These are phyloP conservation scores for Bremia lactucae DNA, from an alignment of 352 stramenopile species.

Conservation along the genomic window DNA sequence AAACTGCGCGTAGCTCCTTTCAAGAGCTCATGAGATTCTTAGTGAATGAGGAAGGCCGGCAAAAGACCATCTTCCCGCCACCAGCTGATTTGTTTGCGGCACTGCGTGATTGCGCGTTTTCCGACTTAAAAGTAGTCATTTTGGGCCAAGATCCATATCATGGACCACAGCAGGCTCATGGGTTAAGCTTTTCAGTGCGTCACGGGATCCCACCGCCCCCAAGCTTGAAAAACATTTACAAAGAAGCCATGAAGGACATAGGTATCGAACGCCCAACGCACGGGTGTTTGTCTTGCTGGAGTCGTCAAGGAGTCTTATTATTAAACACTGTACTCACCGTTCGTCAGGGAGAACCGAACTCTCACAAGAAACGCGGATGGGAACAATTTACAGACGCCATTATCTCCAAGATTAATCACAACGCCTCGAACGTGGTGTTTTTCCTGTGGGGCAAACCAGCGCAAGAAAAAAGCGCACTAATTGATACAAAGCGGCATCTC, in stretches of 20 bases:
- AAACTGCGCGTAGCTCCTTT: constrained; percentile 42
- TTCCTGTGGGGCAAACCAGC: constrained; percentile 97
- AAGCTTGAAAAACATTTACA: constrained; percentile 97
- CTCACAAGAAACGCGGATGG: constrained; percentile 94
- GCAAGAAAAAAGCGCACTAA: constrained; percentile 66
- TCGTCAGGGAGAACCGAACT: constrained; percentile 84
- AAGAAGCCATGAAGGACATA: constrained; percentile 86
- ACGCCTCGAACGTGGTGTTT: constrained; percentile 90
- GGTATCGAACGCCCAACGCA: constrained; percentile 66
- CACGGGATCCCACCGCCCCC: constrained; percentile 85
- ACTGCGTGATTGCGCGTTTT: constrained; percentile 83
- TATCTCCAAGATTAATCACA: constrained; percentile 73
- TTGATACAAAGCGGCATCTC: constrained; percentile 72
- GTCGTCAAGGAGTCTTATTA: constrained; percentile 93
- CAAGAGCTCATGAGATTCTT: constrained; percentile 36
- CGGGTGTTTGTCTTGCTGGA: constrained; percentile 90
- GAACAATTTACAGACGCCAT: constrained; percentile 95
- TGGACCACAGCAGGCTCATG: constrained; percentile 75
- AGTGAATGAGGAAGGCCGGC: constrained; percentile 37
- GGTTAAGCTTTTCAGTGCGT: constrained; percentile 87
- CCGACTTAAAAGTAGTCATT: constrained; percentile 88
- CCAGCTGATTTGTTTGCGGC: constrained; percentile 81
- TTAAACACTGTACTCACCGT: constrained; percentile 98
- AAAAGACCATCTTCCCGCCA: constrained; percentile 82
- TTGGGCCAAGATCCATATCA: constrained; percentile 90